Base-by-base conservation (phyloP, 116 monocot genomes). In the Phalaenopsis hybrid region DNA sequence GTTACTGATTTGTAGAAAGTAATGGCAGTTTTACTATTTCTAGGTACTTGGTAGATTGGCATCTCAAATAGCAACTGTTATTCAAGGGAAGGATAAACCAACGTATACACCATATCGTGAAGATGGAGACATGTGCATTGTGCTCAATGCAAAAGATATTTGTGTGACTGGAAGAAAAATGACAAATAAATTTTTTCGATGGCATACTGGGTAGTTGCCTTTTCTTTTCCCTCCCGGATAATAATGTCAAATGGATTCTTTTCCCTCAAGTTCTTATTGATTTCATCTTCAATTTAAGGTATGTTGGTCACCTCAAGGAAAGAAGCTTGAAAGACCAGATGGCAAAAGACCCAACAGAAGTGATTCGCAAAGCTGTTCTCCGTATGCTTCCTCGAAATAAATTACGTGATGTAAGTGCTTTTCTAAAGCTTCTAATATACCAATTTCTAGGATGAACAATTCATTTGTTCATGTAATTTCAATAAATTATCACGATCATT, bases 321-420 rank as follows among this genome's bases (percentile, higher is more conserved):
- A 89, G 98, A 87, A 98, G 87, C 45, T 84, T 98, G 68, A 95
- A 90, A 81, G 98, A 94, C 48, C 98, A 98, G 86, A 81, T 98
- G 17, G 83, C 76, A 1, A 98, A 90, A 88, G 95, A 98, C 76
- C 95, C 98, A 31, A 93, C 98, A 15, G 98, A 98, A 91, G 98
- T 95, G 31, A 95, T 98, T 61, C 90, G 98, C 79, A 98, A 95
- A 86, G 98, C 98, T 80, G 93, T 98, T 45, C 67, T 95, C 34
- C 91, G 95, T 18, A 98, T 98, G 98, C 95, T 98, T 75, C 98
- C 98, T 20, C 81, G 95, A 76, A 98, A 98, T 78, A 94, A 92
- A 84, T 59, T 98, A 80, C 93, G 93, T 79, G 92, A 98, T 92
- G 98, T 98, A 74, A 88, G 95, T 91, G 10, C 6, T 15, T 75